Evolutionary conservation across 1,284 basidiomycete genomes (phyloP), one percentile per base, ranked within the genome.

Genomic region (Ustilago curta): DNA sequence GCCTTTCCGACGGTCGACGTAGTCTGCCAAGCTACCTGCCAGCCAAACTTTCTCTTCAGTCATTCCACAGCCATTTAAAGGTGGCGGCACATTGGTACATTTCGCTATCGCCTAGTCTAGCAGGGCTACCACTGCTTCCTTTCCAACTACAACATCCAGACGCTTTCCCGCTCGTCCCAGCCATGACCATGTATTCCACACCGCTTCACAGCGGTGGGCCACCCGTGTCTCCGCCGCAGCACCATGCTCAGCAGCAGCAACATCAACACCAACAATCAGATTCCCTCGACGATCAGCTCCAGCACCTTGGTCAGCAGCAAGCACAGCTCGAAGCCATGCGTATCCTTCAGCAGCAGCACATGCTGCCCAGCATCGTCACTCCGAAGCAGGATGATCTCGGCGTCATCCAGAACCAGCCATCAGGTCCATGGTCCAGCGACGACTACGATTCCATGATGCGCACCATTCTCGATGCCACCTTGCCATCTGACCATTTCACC

Each of bases 361-460:
- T 70, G 48, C 35, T 64, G 11, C 67, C 61, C 25, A 64, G 45
- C 49, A 64, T 70, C 50, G 49, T 70, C 21, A 53, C 61, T 0
- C 44, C 57, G 19, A 73, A 73, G 61, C 58, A 68, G 2, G 54
- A 61, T 7, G 45, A 69, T 8, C 31, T 69, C 8, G 50, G 42
- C 16, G 19, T 54, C 12, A 42, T 69, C 6, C 65, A 73, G 7
- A 43, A 59, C n/a, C 65, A 51, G 21, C 65, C 70, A 16, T 58
- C 70, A 0, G 70, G 70, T 11, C 70, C 57, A 16, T 68, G 64
- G 59, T 78, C 73, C 16, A 63, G 65, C 53, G 67, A 76, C 19
- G 77, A 78, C 43, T 68, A 75, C 35, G 77, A 78, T 29, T 59
- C 58, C 16, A 74, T 77, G 67, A 67, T 77, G 66, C 62, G 75